Evolutionary conservation across 805 yeast species (phyloP).

Genomic region (Wickerhamiella kazuoi): DNA sequence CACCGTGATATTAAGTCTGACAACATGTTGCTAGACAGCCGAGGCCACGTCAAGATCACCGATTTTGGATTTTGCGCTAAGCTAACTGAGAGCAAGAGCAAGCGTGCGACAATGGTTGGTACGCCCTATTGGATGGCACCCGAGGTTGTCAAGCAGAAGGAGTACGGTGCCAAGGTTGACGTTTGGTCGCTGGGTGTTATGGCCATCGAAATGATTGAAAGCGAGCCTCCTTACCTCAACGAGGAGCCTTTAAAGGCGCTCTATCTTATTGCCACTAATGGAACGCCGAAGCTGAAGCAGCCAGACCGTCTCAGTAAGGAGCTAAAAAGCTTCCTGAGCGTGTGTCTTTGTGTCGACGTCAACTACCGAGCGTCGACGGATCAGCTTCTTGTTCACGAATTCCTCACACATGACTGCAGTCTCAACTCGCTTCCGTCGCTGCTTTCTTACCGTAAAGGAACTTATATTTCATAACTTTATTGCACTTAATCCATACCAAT

Average conservation of each 20-base stretch:
- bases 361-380: conserved; percentile 79
- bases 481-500: background rate
- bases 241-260: conserved; percentile 66
- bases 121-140: conserved; percentile 91
- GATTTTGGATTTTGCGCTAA: conserved; percentile 85
- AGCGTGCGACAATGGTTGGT: conserved; percentile 75
- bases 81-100: conserved; percentile 50
- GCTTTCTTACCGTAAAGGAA: conserved; percentile 12
- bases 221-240: conserved; percentile 69
- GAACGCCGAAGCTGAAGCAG: conserved; percentile 57
- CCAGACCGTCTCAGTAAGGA: conserved; percentile 55
- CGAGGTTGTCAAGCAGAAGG: conserved; percentile 63
- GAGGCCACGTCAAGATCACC: conserved; percentile 80
- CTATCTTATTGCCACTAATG: conserved; percentile 61
- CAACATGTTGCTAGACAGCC: conserved; percentile 66
- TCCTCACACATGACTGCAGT: conserved; percentile 21
- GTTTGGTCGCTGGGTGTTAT: conserved; percentile 72
- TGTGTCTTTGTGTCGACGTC: conserved; percentile 89
- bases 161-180: conserved; percentile 67
- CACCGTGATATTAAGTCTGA: conserved; percentile 97
- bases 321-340: conserved; percentile 71
- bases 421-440: conserved; percentile 20
- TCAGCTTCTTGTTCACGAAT: conserved; percentile 62
- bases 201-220: conserved; percentile 78
- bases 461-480: too few species aligned